These are phyloP conservation scores for Linnemannia exigua DNA, from an alignment of 192 early-diverging fungal genomes.

Conservation along the genomic window DNA sequence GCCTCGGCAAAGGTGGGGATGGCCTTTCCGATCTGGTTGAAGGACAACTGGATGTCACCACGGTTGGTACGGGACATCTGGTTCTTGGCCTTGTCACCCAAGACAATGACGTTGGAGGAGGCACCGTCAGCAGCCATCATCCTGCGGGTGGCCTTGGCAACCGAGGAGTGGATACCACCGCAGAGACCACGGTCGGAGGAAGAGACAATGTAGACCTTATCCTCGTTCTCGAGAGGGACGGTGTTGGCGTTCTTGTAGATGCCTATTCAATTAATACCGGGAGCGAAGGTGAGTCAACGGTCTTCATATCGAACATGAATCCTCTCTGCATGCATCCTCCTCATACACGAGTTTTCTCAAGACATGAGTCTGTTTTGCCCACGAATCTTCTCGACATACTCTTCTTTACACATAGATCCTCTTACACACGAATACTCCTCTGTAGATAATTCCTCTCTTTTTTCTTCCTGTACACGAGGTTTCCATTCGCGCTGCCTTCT, in stretches of 20 bases:
- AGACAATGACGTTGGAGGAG: constrained; percentile 70
- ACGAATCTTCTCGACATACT: too few relatives aligned
- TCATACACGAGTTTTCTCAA: too few relatives aligned
- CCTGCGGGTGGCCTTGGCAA: constrained; percentile 86
- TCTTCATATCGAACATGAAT: background rate
- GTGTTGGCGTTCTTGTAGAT: constrained; percentile 83
- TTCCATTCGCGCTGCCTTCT: background rate
- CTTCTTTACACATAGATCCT: too few relatives aligned
- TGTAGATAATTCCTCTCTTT: too few relatives aligned
- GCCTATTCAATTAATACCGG: constrained; percentile 57
- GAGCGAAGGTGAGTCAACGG: background rate
- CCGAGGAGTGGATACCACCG: constrained; percentile 97
- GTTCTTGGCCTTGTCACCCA: constrained; percentile 95
- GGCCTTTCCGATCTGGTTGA: constrained; percentile 93
- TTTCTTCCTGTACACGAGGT: background rate
- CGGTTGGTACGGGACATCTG: constrained; percentile 88
- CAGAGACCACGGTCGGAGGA: constrained; percentile 99
- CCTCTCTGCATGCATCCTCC: too few relatives aligned
- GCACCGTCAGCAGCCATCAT: constrained; percentile 63
- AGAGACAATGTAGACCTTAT: constrained; percentile 82
- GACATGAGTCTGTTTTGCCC: too few relatives aligned
- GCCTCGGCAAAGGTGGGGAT: constrained; percentile 93
- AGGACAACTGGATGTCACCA: constrained; percentile 84
- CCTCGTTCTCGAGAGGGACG: constrained; percentile 71
- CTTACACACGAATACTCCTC: too few relatives aligned